Conservation (phyloP, 2,329 filamentous ascomycete genomes). For the Purpureocillium lavendulum region DNA sequence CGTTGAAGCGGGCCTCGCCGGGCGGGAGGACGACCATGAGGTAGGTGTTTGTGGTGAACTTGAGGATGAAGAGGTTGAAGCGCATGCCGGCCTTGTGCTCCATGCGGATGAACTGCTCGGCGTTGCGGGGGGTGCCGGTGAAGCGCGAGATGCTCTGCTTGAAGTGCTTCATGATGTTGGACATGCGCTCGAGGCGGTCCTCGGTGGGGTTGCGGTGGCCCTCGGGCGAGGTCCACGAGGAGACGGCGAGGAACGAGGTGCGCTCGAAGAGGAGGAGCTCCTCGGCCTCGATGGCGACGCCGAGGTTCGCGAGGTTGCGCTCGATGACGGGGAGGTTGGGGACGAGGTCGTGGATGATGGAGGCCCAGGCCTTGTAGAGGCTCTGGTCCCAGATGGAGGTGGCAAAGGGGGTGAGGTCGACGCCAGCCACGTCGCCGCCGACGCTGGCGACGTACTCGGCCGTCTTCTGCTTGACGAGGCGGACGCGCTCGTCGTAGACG, state of each 20-base stretch:
- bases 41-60: constrained; percentile 96
- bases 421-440: constrained; percentile 19
- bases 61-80: constrained; percentile 91
- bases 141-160: constrained; percentile 76
- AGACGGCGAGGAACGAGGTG: constrained; percentile 94
- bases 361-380: constrained; percentile 95
- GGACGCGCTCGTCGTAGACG: constrained; percentile 77
- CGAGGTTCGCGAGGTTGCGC: constrained; percentile 72
- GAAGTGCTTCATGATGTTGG: constrained; percentile 97
- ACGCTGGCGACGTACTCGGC: constrained; percentile 37
- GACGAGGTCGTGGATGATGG: constrained; percentile 96
- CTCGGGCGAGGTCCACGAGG: constrained; percentile 70
- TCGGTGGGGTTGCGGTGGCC: constrained; percentile 78
- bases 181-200: constrained; percentile 88
- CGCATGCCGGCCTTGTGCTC: constrained; percentile 67
- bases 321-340: constrained; percentile 88
- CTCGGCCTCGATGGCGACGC: constrained; percentile 80
- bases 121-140: constrained; percentile 71
- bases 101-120: constrained; percentile 73
- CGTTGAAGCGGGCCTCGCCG: constrained; percentile 85
- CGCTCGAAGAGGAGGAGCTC: constrained; percentile 93
- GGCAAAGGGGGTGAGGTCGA: constrained; percentile 80
- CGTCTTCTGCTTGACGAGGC: constrained; percentile 68
- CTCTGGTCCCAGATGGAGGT: constrained; percentile 99
- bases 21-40: constrained; percentile 87